Evolutionary conservation across 176 grass and related monocot genomes (phyloP), one percentile per base, ranked within the genome.

Genomic region (Avena eriantha): DNA sequence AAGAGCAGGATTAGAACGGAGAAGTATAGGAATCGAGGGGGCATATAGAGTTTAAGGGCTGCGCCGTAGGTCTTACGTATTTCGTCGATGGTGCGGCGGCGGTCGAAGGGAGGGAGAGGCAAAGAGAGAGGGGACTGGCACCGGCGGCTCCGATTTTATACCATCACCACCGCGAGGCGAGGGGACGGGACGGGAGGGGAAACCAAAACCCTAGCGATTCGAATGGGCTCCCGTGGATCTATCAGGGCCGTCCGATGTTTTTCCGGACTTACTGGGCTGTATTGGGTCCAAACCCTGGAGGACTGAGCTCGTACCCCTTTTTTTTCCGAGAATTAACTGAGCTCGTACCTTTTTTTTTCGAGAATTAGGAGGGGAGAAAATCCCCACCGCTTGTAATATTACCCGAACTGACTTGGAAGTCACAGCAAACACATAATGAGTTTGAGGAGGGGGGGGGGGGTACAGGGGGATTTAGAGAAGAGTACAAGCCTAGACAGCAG

Each of bases 121-220:
- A 5, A 56, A 71, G 50, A 51, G 73, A 48, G 5, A 41, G 50
- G 21, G 51, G 49, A 8, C 2, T 1, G 4, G 11, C 26, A 4
- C 4, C 4, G 69, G 82, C 69, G 82, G 16, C 82, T n/a, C 3
- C 3, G 5, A 0, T 45, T n/a, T 79, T 78, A 85, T 70, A 22
- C 9, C 12, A 41, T 60, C 17, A 8, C 36, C 31, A n/a, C 68
- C 35, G 35, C 68, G 35, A 21, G 39, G 18, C 35, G 34, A 43
- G 18, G 8, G 14, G 22, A 49, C 63, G 63, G 77, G 21, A n/a
- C 1, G 24, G 45, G 43, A 14, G 24, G 45, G 43, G 8, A 11
- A 67, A 14, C 49, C 16, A 59, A 70, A 83, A 83, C 81, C 84
- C 49, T 86, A 70, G 63, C 55, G 48, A 23, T 31, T 58, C 14